Base-by-base conservation (phyloP, 2,329 filamentous ascomycete genomes). In the Didymella arachidicola region DNA sequence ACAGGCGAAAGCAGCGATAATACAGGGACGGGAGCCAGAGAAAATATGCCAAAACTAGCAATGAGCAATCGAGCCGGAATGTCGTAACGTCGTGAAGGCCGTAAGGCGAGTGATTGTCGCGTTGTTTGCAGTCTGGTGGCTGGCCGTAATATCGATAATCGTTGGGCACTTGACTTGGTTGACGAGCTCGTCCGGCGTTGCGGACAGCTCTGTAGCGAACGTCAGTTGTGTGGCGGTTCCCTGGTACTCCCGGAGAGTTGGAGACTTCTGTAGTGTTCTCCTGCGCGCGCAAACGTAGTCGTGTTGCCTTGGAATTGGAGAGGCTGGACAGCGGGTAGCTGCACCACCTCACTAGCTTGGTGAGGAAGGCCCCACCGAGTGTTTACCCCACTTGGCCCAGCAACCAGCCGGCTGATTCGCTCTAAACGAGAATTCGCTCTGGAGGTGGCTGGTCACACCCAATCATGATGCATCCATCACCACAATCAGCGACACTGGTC, bases 51-150 rank as follows among this genome's bases (percentile, higher is more conserved):
- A 59, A 49, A 61, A 55, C 61, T 52, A 56, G 49, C 47, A 53
- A 48, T 16, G 60, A 54, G 52, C 36, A 29, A 18, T 56, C 60
- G 50, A 61, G 51, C 55, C 58, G 41, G 56, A 63, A 56, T 50
- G 42, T 73, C 71, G 73, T 74, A 62, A 73, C 57, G 67, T 74
- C 72, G 72, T 76, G 54, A 68, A 60, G 59, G 64, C 51, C 62
- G 69, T 69, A 59, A 65, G 43, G 55, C 59, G 57, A 53, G 55
- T 60, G 53, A 41, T 52, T 30, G 44, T 36, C 52, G 51, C 53
- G 38, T 53, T 53, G 56, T 45, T 53, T 50, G 59, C 55, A 56
- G 61, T 61, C 60, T 55, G 61, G 60, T 61, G 57, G 57, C 60
- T 52, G 62, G 65, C 57, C 62, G 62, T 65, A 69, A 64, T 66